phyloP scores from a whole-genome alignment of 805 yeast genomes.

The Saturnispora dispora region DNA sequence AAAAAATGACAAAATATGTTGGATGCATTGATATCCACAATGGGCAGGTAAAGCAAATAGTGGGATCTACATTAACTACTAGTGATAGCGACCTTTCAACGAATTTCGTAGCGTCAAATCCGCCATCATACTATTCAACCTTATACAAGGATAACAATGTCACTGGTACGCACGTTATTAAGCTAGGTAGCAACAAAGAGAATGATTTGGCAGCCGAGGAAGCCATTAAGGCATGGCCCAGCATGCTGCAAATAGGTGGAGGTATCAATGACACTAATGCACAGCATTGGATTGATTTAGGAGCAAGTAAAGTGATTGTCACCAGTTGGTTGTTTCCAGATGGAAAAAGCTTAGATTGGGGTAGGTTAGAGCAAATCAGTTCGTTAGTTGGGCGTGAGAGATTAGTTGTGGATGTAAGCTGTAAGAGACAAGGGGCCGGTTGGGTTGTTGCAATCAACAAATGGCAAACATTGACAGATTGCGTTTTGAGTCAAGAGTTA shows the following conservation, averaged over 20 bases:
- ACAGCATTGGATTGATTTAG: conserved; percentile 56
- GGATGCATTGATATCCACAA: conserved; percentile 95
- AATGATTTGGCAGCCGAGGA: conserved; percentile 77
- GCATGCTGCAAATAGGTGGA: conserved; percentile 79
- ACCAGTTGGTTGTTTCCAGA: conserved; percentile 85
- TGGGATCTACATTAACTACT: conserved; percentile 74
- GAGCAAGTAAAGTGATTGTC: conserved; percentile 83
- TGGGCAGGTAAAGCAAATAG: conserved; percentile 94
- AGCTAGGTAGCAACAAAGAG: conserved; percentile 64
- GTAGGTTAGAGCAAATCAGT: conserved; percentile 44
- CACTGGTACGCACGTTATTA: conserved; percentile 84
- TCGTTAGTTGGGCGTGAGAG: conserved; percentile 50
- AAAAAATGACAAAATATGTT: conserved; percentile 69
- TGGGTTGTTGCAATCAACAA: conserved; percentile 98
- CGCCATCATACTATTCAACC: conserved; percentile 66
- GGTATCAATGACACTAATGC: conserved; percentile 79
- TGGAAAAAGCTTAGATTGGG: conserved; percentile 38
- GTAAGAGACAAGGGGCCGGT: conserved; percentile 38
- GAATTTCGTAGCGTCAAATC: conserved; percentile 69
- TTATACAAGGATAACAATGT: conserved; percentile 55
- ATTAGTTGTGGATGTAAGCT: conserved; percentile 85
- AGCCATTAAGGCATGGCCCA: conserved; percentile 72
- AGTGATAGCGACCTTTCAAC: conserved; percentile 40
- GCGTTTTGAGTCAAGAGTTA: conserved; percentile 44
- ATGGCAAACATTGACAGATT: conserved; percentile 86